Percentiles rank a stretch among this genome's conserved stretches.
Evolutionary conservation across 139 green algal species (phyloP).

Genomic region (Micractinium conductrix): DNA sequence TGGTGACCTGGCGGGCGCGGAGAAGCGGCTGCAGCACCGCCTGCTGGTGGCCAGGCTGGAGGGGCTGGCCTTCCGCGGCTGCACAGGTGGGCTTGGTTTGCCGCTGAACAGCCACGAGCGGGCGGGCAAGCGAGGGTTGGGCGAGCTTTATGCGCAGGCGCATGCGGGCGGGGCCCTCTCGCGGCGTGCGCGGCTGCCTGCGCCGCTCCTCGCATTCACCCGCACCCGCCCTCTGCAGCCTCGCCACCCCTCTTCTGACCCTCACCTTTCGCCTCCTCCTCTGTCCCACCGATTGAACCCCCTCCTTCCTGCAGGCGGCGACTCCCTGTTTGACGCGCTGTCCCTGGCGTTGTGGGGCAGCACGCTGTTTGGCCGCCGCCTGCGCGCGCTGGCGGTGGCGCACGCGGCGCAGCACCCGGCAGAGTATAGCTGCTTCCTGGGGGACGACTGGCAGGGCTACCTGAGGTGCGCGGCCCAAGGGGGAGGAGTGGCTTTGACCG

Average conservation of each 20-base stretch:
- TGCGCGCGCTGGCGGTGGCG: conserved; percentile 30
- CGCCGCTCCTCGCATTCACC: too few species aligned
- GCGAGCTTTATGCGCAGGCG: too few species aligned
- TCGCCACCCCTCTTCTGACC: too few species aligned
- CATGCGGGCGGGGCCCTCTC: too few species aligned
- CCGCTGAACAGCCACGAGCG: too few species aligned
- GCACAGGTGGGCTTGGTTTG: background rate
- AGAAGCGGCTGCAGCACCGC: conserved; percentile 26
- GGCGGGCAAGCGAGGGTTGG: too few species aligned
- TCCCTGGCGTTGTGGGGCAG: conserved; percentile 40
- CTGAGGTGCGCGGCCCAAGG: background rate
- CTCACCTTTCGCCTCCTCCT: too few species aligned
- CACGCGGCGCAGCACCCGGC: conserved; percentile 16
- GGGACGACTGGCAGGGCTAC: conserved; percentile 51
- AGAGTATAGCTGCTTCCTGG: conserved; percentile 52
- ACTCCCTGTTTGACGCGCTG: conserved; percentile 41
- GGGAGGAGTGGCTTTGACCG: background rate
- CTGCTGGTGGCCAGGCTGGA: conserved; percentile 34
- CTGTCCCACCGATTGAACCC: too few species aligned
- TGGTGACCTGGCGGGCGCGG: background rate
- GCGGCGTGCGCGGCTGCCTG: too few species aligned
- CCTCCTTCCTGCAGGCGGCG: conserved; percentile 11
- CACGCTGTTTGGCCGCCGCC: background rate
- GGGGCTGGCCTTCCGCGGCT: background rate
- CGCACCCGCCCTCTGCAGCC: too few species aligned